A percentile compares a stretch with the other conserved stretches of the same genome.
Evolutionary conservation across 306 rosid genomes (phyloP).

Genomic region (Dicorynia guianensis): DNA sequence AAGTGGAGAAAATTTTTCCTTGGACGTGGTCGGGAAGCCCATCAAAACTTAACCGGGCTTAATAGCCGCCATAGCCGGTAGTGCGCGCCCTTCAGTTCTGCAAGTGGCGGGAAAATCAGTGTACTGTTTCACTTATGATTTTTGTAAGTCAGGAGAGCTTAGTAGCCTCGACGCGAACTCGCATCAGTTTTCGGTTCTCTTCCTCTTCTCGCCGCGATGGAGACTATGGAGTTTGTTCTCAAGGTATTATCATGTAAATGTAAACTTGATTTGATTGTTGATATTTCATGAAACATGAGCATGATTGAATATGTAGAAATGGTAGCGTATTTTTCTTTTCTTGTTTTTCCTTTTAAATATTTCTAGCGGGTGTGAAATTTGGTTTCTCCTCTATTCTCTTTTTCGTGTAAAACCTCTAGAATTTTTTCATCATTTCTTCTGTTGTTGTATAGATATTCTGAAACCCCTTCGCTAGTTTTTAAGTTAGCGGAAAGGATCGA

Average conservation of each 20-base stretch:
- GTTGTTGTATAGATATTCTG: background rate
- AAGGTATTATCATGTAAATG: conserved; percentile 43
- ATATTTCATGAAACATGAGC: background rate
- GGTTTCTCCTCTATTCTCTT: no score
- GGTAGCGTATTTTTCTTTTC: background rate
- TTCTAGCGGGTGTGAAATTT: no score
- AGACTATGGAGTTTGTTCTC: conserved; percentile 56
- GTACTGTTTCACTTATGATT: background rate
- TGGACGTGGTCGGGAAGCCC: background rate
- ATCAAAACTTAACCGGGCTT: no score
- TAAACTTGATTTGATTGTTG: conserved; percentile 10
- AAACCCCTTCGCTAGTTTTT: conserved; percentile 8
- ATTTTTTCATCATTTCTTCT: background rate
- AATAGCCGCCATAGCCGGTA: no score
- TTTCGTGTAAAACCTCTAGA: no score
- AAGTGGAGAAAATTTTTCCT: no score
- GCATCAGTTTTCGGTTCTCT: background rate
- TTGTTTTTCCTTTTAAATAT: background rate
- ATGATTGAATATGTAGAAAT: conserved; percentile 11
- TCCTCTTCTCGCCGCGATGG: conserved; percentile 40
- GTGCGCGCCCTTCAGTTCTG: background rate
- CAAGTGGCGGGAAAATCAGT: conserved; percentile 36
- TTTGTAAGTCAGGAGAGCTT: background rate
- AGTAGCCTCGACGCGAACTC: background rate
- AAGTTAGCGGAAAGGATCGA: background rate